phyloP scores from a whole-genome alignment of 768 basidiomycete genomes.

The Boletus vermiculosoides region DNA sequence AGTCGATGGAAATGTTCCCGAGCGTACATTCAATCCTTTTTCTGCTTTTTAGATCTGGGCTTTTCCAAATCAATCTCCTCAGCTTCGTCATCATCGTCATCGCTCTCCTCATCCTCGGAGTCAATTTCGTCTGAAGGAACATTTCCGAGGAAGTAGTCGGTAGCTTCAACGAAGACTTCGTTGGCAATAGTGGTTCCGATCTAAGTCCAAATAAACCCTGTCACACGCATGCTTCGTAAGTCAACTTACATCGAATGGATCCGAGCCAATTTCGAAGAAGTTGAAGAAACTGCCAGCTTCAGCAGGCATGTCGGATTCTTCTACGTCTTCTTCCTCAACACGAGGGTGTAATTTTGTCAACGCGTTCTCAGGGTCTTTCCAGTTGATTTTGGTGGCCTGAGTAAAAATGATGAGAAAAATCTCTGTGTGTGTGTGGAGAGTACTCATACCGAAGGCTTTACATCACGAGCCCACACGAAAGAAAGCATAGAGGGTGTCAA shows the following conservation, averaged over 20 bases:
- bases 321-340: conserved; percentile 52
- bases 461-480: conserved; percentile 79
- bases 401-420: conserved; percentile 1
- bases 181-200: conserved; percentile 69
- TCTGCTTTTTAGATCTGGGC: conserved; percentile 73
- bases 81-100: conserved; percentile 74
- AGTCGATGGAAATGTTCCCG: conserved; percentile 10
- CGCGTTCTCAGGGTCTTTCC: conserved; percentile 78
- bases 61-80: conserved; percentile 89
- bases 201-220: conserved; percentile 37
- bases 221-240: not conserved
- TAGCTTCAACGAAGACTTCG: conserved; percentile 78
- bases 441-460: conserved; percentile 57
- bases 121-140: conserved; percentile 58
- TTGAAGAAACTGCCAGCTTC: conserved; percentile 88
- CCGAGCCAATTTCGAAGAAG: conserved; percentile 68
- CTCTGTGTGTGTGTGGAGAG: not conserved
- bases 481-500: conserved; percentile 76
- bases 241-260: conserved; percentile 63
- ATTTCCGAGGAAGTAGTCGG: conserved; percentile 78
- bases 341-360: conserved; percentile 79
- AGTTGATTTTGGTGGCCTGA: conserved; percentile 68
- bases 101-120: conserved; percentile 64
- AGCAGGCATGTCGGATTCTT: conserved; percentile 53
- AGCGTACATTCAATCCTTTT: conserved; percentile 34